phyloP scores from a whole-genome alignment of 78 protist species.

The Bigelowiella natans region DNA sequence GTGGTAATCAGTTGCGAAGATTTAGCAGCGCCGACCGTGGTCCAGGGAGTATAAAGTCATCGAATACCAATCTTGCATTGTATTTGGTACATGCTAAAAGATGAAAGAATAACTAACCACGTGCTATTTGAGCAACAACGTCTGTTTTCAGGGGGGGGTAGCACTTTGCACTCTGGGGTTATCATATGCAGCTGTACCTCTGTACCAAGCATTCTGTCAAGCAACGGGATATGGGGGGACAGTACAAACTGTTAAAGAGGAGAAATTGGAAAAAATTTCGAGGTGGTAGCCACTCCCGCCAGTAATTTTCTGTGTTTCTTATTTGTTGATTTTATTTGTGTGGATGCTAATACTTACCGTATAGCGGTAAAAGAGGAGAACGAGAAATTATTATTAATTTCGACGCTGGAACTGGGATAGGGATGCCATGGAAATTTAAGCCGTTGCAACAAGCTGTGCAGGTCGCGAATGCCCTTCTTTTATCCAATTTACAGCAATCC shows the following conservation, averaged over 20 bases:
- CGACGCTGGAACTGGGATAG: slow-evolving; percentile 18
- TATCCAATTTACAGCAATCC: neutral
- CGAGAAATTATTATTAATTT: slow-evolving; percentile 9
- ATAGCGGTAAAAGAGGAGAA: neutral
- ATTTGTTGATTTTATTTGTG: neutral
- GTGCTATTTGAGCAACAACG: no score
- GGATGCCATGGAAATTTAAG: slow-evolving; percentile 31
- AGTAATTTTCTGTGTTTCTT: neutral
- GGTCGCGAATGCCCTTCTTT: neutral
- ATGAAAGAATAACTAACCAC: neutral
- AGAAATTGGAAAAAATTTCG: neutral
- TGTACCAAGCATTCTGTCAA: slow-evolving; percentile 69
- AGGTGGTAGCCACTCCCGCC: neutral
- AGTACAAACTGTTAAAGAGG: slow-evolving; percentile 17
- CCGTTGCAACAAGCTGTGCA: slow-evolving; percentile 27
- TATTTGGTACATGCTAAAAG: neutral
- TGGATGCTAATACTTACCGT: neutral
- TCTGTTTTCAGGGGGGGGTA: neutral
- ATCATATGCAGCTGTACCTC: slow-evolving; percentile 61
- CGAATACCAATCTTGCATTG: no score
- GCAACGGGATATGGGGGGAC: slow-evolving; percentile 71
- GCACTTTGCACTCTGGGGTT: slow-evolving; percentile 12
- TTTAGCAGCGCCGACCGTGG: no score
- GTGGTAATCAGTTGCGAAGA: no score
- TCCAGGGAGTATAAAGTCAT: no score